Base-by-base conservation (phyloP, 345 rosid genomes). In the Clausena lansium region DNA sequence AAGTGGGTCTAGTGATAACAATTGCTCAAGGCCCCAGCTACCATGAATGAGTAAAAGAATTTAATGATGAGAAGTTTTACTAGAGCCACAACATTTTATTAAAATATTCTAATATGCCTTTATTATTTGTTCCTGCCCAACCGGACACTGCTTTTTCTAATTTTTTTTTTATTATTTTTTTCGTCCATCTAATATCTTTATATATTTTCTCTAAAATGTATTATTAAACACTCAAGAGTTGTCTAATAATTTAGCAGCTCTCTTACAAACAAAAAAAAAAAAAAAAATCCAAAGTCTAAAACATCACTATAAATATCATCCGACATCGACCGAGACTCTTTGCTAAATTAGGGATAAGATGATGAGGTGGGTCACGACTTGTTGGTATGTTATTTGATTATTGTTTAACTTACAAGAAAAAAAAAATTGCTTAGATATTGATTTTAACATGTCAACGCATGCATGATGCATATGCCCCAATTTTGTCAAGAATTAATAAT, bases 41-140 rank as follows among this genome's bases (percentile, higher is more conserved):
- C 6, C 22, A 11, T 15, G 38, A 22, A 8, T 20, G 25, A 20
- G 22, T 35, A 24, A 57, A 39, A 67, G 14, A 14, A 60, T 70
- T 45, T 36, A 10, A 69, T 64, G 70, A 78, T 78, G 60, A 66
- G 59, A 47, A n/a, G 47, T 33, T 30, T 39, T 36, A 58, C 69
- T 41, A 74, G 39, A 28, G 24, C 68, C 77, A 61, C 59, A 9
- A 27, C 22, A 35, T 57, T 57, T 72, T 72, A 72, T 25, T 6
- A 9, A 28, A 28, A 55, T 71, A 20, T 33, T 57, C 66, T 22
- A 25, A 6, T 38, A 35, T 59, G 13, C 4, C 55, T 10, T 71
- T 35, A 58, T 73, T 25, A 24, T 39, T n/a, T 67, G 55, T 19
- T 60, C 57, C 57, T 17, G 11, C 55, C 76, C 67, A 54, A 73